A percentile compares a stretch with the other conserved stretches of the same genome.
These are phyloP conservation scores for Kingdonia uniflora DNA, from an alignment of 164 flowering plant genomes.

Conservation along the genomic window DNA sequence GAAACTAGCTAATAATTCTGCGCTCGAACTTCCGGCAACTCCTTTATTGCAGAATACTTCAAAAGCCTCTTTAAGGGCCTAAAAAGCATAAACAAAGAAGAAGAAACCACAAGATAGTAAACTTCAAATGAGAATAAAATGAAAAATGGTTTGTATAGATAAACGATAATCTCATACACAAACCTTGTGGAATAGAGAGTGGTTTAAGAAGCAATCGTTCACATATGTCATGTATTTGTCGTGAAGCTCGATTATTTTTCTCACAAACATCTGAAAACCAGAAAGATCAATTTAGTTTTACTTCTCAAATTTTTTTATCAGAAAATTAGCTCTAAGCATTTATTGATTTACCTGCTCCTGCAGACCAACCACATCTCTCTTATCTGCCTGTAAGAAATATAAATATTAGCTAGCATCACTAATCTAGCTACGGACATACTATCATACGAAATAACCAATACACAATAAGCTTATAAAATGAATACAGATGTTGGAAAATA, in stretches of 20 bases:
- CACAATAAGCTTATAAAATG: no score
- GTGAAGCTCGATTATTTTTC: conserved; percentile 88
- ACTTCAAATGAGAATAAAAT: background rate
- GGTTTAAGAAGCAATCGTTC: conserved; percentile 64
- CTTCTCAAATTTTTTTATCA: background rate
- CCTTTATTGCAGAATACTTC: conserved; percentile 88
- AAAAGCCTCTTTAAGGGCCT: conserved; percentile 98
- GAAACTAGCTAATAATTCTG: conserved; percentile 83
- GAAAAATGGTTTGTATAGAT: background rate
- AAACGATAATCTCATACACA: conserved; percentile 6
- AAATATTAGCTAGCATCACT: conserved; percentile 6
- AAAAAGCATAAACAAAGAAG: conserved; percentile 1
- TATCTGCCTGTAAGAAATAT: conserved; percentile 54
- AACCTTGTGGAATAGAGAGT: conserved; percentile 93
- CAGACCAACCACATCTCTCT: conserved; percentile 64
- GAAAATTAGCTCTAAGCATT: background rate
- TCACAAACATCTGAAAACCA: conserved; percentile 61
- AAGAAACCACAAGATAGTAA: background rate
- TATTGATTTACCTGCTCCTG: conserved; percentile 91
- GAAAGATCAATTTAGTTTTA: conserved; percentile 9
- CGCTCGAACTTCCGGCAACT: conserved; percentile 85
- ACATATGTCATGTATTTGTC: conserved; percentile 88
- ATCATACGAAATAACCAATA: no score
- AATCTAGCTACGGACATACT: no score
- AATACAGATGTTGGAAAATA: no score